Base-by-base conservation (phyloP, 2,329 filamentous ascomycete species). In the Amylocarpus encephaloides region DNA sequence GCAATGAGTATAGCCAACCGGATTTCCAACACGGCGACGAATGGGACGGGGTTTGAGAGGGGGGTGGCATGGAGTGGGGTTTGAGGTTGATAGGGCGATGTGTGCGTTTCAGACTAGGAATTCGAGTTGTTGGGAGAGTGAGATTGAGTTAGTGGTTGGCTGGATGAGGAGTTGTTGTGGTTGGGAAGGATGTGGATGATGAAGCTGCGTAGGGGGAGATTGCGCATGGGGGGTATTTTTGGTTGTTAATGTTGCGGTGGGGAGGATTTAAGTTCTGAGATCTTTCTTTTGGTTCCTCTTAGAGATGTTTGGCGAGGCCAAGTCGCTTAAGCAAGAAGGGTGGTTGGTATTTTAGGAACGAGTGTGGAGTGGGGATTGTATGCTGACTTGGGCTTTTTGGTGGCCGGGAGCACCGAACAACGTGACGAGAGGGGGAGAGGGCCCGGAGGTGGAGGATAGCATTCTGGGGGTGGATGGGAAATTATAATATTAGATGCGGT, bases 171-270 rank as follows among this genome's bases (percentile, higher is more conserved):
- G 22, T 65, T 51, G 60, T 53, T 13, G 30, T 71, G 12, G 59
- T 46, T 6, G 62, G 67, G 10, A 45, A 49, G 2, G 29, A 60
- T 1, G 50, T 71, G 12, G 59, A 57, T 4, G 59, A 63, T 35
- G 43, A 55, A 2, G 32, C 43, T 1, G 61, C 63, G 5, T 71
- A 69, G 69, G 45, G 46, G 0, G 56, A 58, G 35, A 46, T 71
- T 5, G 64, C 64, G 3, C 61, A 59, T 29, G 54, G 55, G 39
- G 52, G 49, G 11, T 65, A 68, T 52, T 68, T 71, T 57, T 53
- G 72, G 13, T 45, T 72, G 56, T 72, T 16, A 69, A 72, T 50
- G 64, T 71, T n/a, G 70, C 70, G 18, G 64, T 72, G 3, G 70
- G 69, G 15, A 69, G 69, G 2, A 47, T 33, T 15, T 46, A 18